Percentiles rank a stretch among this genome's conserved stretches.
These are phyloP conservation scores for Scleroderma bovista DNA, from an alignment of 768 basidiomycete species.

Conservation along the genomic window DNA sequence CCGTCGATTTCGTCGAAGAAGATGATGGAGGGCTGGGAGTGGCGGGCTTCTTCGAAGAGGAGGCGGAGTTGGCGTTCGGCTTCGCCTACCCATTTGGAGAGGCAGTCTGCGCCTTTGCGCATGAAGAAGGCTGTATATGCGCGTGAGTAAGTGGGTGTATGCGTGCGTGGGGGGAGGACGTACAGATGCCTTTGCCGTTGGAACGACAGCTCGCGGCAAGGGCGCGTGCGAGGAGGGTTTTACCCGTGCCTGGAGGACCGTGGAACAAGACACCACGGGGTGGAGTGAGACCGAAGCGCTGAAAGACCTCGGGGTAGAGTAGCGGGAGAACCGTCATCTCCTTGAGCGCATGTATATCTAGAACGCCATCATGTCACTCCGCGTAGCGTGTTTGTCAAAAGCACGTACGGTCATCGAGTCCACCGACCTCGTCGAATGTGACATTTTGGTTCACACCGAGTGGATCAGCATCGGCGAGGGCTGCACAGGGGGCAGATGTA, in stretches of 20 bases:
- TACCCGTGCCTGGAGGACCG: conserved; percentile 98
- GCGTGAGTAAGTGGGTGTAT: not conserved
- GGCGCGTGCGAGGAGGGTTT: conserved; percentile 90
- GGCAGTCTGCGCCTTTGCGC: conserved; percentile 97
- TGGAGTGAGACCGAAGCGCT: conserved; percentile 88
- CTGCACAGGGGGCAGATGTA: conserved; percentile 34
- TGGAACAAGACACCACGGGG: conserved; percentile 97
- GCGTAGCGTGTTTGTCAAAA: no score
- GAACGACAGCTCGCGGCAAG: conserved; percentile 88
- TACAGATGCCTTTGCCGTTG: conserved; percentile 83
- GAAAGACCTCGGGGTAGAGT: conserved; percentile 95
- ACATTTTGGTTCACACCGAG: conserved; percentile 90
- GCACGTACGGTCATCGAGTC: conserved; percentile 81
- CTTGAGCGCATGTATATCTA: conserved; percentile 93
- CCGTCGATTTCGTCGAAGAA: conserved; percentile 99
- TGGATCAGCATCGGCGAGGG: conserved; percentile 92
- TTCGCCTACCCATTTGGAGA: conserved; percentile 99
- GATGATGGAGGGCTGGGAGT: conserved; percentile 92
- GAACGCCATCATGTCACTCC: conserved; percentile 1
- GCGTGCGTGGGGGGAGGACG: conserved; percentile 27
- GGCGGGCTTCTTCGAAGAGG: conserved; percentile 91
- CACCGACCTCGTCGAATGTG: conserved; percentile 95
- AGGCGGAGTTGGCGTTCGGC: conserved; percentile 93
- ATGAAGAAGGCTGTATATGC: conserved; percentile 87
- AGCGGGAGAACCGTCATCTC: conserved; percentile 98